phyloP scores from a whole-genome alignment of 768 basidiomycete genomes.

The Sporobolomyces roseus region DNA sequence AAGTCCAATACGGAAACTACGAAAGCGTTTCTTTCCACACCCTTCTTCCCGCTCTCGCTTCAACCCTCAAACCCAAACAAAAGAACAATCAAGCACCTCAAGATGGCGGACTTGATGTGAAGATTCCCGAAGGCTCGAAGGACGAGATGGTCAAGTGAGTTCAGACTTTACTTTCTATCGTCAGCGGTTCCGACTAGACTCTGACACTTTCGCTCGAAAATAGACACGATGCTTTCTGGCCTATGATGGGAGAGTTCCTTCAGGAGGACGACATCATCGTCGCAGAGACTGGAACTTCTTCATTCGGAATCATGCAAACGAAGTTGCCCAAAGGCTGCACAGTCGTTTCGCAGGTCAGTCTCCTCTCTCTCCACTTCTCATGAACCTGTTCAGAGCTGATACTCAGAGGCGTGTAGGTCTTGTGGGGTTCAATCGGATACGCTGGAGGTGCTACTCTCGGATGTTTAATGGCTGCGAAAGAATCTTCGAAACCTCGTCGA shows the following conservation, averaged over 20 bases:
- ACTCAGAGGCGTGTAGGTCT: no score
- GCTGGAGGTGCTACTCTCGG: constrained; percentile 71
- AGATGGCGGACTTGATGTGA: constrained; percentile 18
- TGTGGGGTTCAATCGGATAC: constrained; percentile 94
- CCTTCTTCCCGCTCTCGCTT: constrained; percentile 45
- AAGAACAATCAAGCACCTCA: constrained; percentile 13
- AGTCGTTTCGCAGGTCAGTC: constrained; percentile 66
- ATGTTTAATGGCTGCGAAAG: constrained; percentile 58
- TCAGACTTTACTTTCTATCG: no score
- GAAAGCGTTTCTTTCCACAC: constrained; percentile 45
- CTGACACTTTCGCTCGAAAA: neutral
- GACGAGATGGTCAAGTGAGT: constrained; percentile 46
- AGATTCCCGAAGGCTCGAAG: constrained; percentile 54
- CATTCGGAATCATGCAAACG: constrained; percentile 78
- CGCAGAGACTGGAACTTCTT: constrained; percentile 84
- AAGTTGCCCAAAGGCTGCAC: constrained; percentile 67
- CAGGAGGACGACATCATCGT: constrained; percentile 59
- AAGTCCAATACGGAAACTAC: constrained; percentile 43
- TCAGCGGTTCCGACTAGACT: neutral
- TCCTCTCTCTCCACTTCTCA: no score
- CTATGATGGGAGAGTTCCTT: constrained; percentile 40
- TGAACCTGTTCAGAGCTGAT: no score
- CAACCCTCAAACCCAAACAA: constrained; percentile 27
- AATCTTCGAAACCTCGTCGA: constrained; percentile 58
- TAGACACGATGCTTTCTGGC: constrained; percentile 42